A percentile compares a stretch with the other conserved stretches of the same genome.
These are phyloP conservation scores for Prunus campanulata DNA, from an alignment of 306 rosid species.

Conservation along the genomic window DNA sequence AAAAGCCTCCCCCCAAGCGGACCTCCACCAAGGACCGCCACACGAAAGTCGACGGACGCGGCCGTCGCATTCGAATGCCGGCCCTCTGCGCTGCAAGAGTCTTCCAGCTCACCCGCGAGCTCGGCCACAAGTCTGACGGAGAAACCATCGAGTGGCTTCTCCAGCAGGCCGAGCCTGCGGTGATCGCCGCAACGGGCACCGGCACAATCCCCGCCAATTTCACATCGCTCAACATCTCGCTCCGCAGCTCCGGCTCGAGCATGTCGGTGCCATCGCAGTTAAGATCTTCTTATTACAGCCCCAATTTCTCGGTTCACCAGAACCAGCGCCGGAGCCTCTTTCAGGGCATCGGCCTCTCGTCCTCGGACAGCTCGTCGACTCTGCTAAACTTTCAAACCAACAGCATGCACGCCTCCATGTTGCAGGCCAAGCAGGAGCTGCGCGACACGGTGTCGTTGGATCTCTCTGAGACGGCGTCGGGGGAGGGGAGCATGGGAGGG, in stretches of 20 bases:
- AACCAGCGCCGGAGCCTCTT: conserved; percentile 39
- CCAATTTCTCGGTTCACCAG: conserved; percentile 55
- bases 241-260: conserved; percentile 85
- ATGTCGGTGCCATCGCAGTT: conserved; percentile 84
- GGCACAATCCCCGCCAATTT: conserved; percentile 94
- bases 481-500: conserved; percentile 51
- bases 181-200: conserved; percentile 91
- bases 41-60: conserved; percentile 83
- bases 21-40: conserved; percentile 90
- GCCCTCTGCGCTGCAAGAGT: conserved; percentile 90
- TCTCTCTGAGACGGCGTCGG: conserved; percentile 49
- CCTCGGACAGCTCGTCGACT: conserved; percentile 43
- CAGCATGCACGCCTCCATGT: conserved; percentile 27
- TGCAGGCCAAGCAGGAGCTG: conserved; percentile 75
- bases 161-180: conserved; percentile 85
- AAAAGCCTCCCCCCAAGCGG: conserved; percentile 66
- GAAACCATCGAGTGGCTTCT: conserved; percentile 88
- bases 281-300: conserved; percentile 74
- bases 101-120: conserved; percentile 76
- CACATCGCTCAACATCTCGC: conserved; percentile 74
- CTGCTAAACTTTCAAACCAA: conserved; percentile 69
- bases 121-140: conserved; percentile 85
- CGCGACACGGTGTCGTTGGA: conserved; percentile 60
- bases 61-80: conserved; percentile 92
- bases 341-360: conserved; percentile 52